phyloP scores from a whole-genome alignment of 768 basidiomycete species.

The Holtermannia corniformis region DNA sequence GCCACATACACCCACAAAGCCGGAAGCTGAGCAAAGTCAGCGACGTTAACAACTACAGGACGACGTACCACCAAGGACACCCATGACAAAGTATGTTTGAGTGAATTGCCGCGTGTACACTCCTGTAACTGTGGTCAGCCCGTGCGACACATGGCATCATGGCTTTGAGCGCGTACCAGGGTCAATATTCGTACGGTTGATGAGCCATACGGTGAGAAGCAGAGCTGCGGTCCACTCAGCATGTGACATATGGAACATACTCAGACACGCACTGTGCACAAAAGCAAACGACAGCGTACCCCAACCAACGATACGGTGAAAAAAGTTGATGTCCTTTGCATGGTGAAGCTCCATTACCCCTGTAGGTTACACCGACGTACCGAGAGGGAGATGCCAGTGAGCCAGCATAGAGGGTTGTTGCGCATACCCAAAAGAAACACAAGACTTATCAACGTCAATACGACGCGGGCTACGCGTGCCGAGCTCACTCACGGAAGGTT shows the following conservation, averaged over 20 bases:
- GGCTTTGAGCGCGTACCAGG: too few relatives aligned
- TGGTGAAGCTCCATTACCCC: too few relatives aligned
- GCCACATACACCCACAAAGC: neutral
- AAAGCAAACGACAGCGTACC: neutral
- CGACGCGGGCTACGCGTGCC: too few relatives aligned
- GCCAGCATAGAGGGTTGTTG: neutral
- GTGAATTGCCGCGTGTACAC: neutral
- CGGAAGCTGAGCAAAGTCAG: neutral
- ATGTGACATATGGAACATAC: neutral
- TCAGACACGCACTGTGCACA: neutral
- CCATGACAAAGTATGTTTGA: neutral
- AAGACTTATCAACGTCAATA: too few relatives aligned
- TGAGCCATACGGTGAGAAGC: too few relatives aligned
- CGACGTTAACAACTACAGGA: neutral
- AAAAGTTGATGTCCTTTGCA: neutral
- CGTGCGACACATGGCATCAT: too few relatives aligned
- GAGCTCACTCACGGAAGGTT: neutral
- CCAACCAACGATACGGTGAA: neutral
- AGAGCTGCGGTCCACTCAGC: neutral
- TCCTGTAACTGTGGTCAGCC: too few relatives aligned
- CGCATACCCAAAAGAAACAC: neutral
- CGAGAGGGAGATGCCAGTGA: neutral
- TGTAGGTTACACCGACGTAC: neutral
- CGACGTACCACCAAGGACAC: neutral
- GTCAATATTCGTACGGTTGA: too few relatives aligned